Evolutionary conservation across 306 rosid species (phyloP).

Genomic region (Glycyrrhiza uralensis): DNA sequence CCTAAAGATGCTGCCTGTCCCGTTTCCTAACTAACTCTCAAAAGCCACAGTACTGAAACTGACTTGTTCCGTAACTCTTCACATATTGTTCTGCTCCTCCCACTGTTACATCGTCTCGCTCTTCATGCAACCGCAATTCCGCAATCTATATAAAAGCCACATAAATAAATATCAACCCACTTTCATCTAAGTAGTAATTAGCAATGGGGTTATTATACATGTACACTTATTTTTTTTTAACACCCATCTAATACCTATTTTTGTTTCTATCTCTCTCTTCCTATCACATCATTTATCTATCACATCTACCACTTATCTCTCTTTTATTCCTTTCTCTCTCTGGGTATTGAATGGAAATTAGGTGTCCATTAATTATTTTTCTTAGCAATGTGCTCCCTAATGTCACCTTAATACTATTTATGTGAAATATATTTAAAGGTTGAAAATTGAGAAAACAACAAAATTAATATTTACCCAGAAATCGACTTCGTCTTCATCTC

Average conservation of each 20-base stretch:
- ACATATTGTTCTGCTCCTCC: slow-evolving; percentile 37
- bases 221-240: too few relatives aligned
- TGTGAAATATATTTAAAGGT: too few relatives aligned
- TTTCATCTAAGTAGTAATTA: background rate
- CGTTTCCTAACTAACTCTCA: slow-evolving; percentile 16
- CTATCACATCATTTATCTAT: too few relatives aligned
- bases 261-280: too few relatives aligned
- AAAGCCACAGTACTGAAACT: slow-evolving; percentile 56
- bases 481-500: slow-evolving; percentile 70
- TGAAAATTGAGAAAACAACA: background rate
- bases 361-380: too few relatives aligned
- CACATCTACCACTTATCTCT: too few relatives aligned
- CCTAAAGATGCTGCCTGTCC: slow-evolving; percentile 24
- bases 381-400: too few relatives aligned
- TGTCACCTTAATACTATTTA: too few relatives aligned
- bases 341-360: too few relatives aligned
- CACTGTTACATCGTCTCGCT: slow-evolving; percentile 41
- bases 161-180: background rate
- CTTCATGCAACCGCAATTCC: slow-evolving; percentile 49
- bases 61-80: slow-evolving; percentile 36
- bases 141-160: slow-evolving; percentile 43
- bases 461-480: slow-evolving; percentile 57
- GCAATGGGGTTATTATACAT: too few relatives aligned
- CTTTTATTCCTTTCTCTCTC: too few relatives aligned
- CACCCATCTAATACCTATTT: too few relatives aligned